Evolutionary conservation across 495 filamentous ascomycete species (phyloP), one percentile per base, ranked within the genome.

Genomic region (Podospora bellae-mahoneyi): DNA sequence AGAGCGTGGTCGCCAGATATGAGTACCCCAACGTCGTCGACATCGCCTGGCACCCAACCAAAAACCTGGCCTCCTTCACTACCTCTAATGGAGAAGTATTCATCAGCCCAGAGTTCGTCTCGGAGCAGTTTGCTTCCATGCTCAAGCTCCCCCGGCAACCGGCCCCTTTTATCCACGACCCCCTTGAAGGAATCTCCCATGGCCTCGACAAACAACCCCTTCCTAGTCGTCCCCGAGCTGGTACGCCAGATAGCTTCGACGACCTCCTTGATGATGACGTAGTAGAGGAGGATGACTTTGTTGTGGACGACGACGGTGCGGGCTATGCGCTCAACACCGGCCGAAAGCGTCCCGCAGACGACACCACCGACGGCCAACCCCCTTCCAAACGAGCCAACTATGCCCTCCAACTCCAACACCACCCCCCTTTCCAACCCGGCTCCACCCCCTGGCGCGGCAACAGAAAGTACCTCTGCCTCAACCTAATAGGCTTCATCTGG

Each of bases 381-480:
- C 64, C 69, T 5, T 74, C 69, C 73, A 83, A 85, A 73, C 81
- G 83, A 0, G 78, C 75, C 66, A 81, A 80, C 68, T 76, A 77
- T 10, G 7, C 39, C 39, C 87, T 89, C 77, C 80, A 87, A 66
- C 92, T 93, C 0, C 84, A 88, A 71, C 83, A 89, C 15, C 95
- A 98, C 71, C 86, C 88, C 39, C 78, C 93, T 27, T 95, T 98
- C 73, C 95, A 99, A 76, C 91, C 94, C 0, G 94, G 94, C 4
- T 93, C 92, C 67, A 99, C 95, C 0, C 93, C 94, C 1, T 99
- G 96, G 95, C 87, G 91, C 62, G 95, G 96, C 2, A 96, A 95
- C 75, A 84, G 95, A 59, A 90, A 92, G 72, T 98, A 98, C 78
- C 87, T 99, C 4, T 97, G 93, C 73, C 82, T 97, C 55, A 98